Base-by-base conservation (phyloP, 768 basidiomycete species). In the Lactarius deliciosus region DNA sequence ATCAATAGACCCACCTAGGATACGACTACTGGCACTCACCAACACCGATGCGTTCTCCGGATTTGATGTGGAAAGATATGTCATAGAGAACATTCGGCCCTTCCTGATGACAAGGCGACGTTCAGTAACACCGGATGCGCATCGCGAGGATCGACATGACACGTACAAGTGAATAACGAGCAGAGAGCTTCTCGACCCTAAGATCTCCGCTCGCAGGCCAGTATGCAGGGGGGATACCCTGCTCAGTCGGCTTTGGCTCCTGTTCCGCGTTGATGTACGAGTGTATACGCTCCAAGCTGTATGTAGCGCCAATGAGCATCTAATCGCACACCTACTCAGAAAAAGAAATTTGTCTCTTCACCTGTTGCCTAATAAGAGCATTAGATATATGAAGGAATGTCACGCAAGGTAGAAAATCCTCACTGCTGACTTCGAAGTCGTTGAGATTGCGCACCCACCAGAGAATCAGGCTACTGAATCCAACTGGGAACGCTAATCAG, bases 151-250 rank as follows among this genome's bases (percentile, higher is more conserved):
- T n/a, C 22, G 10, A 38, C 11, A 36, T 41, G 38, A 28, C 54
- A 50, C 74, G 30, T 65, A 78, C 79, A 2, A 62, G 50, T 22
- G 80, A 81, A 68, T 84, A 85, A 50, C 77, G 75, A 0, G 86
- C 86, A 11, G 79, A 81, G 5, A 87, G 75, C 38, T 81, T 78
- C 65, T 87, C 81, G 1, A 85, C 81, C 3, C 75, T 70, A 22
- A 87, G 75, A 15, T 79, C 75, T 1, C 86, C 86, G 32, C 82
- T 83, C 0, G 86, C 78, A 3, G 86, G 86, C 86, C 86, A 88
- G 64, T 85, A 83, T 0, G 86, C 86, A 5, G 86, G 85, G 3
- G 86, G 86, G n/a, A 79, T 73, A 2, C 81, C 81, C 8, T 75
- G 68, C 32, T 74, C 67, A 0, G 77, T 77, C 1, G 80, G 68